Evolutionary conservation across 257 asterid genomes (phyloP).

Genomic region (Ocimum tenuiflorum): DNA sequence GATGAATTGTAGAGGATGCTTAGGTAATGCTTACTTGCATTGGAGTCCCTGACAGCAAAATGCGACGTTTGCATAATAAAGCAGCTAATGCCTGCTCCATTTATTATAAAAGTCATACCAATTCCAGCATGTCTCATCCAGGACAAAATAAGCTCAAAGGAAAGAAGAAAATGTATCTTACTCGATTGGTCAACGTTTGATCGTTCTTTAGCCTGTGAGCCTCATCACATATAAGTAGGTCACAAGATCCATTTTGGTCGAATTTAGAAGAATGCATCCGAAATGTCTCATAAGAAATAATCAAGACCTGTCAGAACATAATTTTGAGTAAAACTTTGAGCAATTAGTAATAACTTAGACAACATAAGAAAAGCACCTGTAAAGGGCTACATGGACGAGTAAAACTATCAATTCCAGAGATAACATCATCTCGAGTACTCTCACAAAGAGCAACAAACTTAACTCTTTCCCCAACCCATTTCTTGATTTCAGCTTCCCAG

Average conservation of each 20-base stretch:
- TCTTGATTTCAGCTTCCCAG: conserved; percentile 95
- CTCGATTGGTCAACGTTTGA: conserved; percentile 94
- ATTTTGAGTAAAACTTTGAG: conserved; percentile 4
- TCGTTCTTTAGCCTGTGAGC: conserved; percentile 97
- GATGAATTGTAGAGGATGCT: conserved; percentile 2
- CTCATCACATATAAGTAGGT: conserved; percentile 95
- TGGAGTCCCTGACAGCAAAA: conserved; percentile 91
- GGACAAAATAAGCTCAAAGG: conserved; percentile 11
- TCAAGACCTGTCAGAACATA: conserved; percentile 54
- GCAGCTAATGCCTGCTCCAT: conserved; percentile 82
- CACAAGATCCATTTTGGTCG: conserved; percentile 69
- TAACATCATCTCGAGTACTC: conserved; percentile 80
- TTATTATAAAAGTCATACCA: conserved; percentile 23
- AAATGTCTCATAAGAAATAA: conserved; percentile 93
- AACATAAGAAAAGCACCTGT: conserved; percentile 46
- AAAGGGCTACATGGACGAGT: conserved; percentile 39
- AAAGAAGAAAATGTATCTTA: conserved; percentile 32
- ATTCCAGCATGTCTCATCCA: conserved; percentile 11
- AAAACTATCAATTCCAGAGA: conserved; percentile 71
- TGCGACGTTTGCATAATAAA: conserved; percentile 78
- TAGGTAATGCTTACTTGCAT: conserved; percentile 69
- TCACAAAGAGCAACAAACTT: conserved; percentile 94
- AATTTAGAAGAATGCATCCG: conserved; percentile 88
- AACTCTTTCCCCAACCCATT: conserved; percentile 95
- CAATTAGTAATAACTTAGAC: conserved; percentile 10